phyloP scores from a whole-genome alignment of 305 asterid species.

The Fraxinus dipetala region DNA sequence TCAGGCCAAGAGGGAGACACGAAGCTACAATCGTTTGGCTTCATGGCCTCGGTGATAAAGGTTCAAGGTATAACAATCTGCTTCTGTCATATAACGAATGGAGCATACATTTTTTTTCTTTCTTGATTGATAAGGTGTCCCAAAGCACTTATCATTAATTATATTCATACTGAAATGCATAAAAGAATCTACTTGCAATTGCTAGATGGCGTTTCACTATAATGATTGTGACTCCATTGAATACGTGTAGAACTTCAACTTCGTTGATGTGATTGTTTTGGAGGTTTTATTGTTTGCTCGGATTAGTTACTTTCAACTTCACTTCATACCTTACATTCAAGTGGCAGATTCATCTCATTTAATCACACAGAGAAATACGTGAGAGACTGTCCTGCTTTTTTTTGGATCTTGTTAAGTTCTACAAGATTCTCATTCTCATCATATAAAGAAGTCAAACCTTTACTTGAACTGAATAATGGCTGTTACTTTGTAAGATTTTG shows the following conservation, averaged over 20 bases:
- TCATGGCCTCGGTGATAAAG: slow-evolving; percentile 54
- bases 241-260: neutral
- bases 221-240: neutral
- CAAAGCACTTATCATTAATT: neutral
- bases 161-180: neutral
- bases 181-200: neutral
- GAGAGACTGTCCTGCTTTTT: neutral
- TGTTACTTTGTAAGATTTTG: slow-evolving; percentile 15
- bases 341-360: neutral
- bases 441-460: neutral
- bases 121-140: neutral
- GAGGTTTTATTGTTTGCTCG: neutral
- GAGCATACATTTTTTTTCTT: neutral
- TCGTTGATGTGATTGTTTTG: neutral
- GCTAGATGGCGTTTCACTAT: neutral
- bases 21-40: slow-evolving; percentile 59
- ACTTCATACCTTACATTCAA: neutral
- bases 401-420: slow-evolving; percentile 7
- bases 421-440: slow-evolving; percentile 1
- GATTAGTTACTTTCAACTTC: neutral
- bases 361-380: neutral
- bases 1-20: slow-evolving; percentile 67
- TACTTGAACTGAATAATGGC: slow-evolving; percentile 3
- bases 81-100: neutral
- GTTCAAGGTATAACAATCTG: slow-evolving; percentile 36